A percentile compares a stretch with the other conserved stretches of the same genome.
Evolutionary conservation across 495 filamentous ascomycete genomes (phyloP).

Genomic region (Apiosordaria backusii): DNA sequence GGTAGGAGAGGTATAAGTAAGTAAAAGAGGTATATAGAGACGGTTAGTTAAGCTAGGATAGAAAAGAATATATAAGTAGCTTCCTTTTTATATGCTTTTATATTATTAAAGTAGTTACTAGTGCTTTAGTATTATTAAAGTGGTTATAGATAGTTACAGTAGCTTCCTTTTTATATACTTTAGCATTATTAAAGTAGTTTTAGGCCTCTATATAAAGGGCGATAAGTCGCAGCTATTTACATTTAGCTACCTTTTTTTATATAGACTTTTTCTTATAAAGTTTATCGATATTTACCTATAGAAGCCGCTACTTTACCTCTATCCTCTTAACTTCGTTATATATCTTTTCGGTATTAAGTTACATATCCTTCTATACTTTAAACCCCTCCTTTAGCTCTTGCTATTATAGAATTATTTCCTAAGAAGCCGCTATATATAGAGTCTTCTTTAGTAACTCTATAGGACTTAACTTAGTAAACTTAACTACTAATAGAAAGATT

Average conservation of each 20-base stretch:
- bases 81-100: too few relatives aligned
- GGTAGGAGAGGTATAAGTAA: too few relatives aligned
- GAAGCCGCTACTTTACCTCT: conserved; percentile 69
- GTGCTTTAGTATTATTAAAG: too few relatives aligned
- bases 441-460: conserved; percentile 88
- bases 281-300: conserved; percentile 78
- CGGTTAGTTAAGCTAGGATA: too few relatives aligned
- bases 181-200: conserved; percentile 42
- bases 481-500: too few relatives aligned
- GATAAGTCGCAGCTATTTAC: conserved; percentile 63
- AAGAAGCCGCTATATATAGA: conserved; percentile 77
- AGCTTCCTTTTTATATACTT: conserved; percentile 45
- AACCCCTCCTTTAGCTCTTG: conserved; percentile 66
- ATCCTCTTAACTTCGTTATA: conserved; percentile 60
- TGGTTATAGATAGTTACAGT: too few relatives aligned
- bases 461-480: conserved; percentile 82
- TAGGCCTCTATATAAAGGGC: conserved; percentile 55
- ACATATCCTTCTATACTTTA: conserved; percentile 62
- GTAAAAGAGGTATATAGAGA: too few relatives aligned
- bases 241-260: conserved; percentile 57
- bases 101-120: too few relatives aligned
- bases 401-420: conserved; percentile 77
- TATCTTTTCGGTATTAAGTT: conserved; percentile 55
- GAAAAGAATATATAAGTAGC: too few relatives aligned
- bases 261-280: conserved; percentile 70